Evolutionary conservation across 768 basidiomycete genomes (phyloP), one percentile per base, ranked within the genome.

Genomic region (Bullera alba): DNA sequence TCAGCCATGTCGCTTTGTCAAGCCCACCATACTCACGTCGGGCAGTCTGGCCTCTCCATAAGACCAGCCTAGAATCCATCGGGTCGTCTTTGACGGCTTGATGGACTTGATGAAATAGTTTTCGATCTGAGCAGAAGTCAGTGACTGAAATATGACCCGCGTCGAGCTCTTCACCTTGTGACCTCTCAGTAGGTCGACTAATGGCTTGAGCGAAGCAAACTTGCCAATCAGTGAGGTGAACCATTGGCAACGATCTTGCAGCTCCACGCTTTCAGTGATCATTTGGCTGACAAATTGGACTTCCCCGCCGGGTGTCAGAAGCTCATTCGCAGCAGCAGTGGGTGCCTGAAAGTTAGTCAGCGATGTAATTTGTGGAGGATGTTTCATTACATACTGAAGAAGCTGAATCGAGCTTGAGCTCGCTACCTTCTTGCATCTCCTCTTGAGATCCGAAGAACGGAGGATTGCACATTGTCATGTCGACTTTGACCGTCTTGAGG

Each of bases 51-150:
- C 68, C 25, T 79, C 77, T 2, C 73, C 75, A 47, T 83, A 82
- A 0, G 86, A 90, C 93, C 93, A 96, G 0, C 80, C 88, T 2
- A 97, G 72, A 0, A 84, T 87, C 90, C 91, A 97, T n/a, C 95
- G 80, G 1, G 84, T 78, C 0, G 93, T 96, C 49, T 84, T 81
- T 0, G 92, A 88, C 72, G 90, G 90, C 2, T 83, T 75, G 39
- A 92, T 84, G 57, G 89, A 84, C 0, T 83, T 83, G 38, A 96
- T 75, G 0, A 82, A 85, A 69, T 92, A 97, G 71, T 95, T 95
- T 27, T 80, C 75, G 37, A 96, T 80, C 89, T 95, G 50, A 3
- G 27, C 21, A 6, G 12, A 14, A n/a, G n/a, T n/a, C n/a, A n/a
- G n/a, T n/a, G 10, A 22, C 21, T 23, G 38, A n/a, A 2, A 46